Percentiles rank a stretch among this genome's conserved stretches.
Conservation (phyloP, 352 stramenopile genomes). For the Phytophthora sansomeana region DNA sequence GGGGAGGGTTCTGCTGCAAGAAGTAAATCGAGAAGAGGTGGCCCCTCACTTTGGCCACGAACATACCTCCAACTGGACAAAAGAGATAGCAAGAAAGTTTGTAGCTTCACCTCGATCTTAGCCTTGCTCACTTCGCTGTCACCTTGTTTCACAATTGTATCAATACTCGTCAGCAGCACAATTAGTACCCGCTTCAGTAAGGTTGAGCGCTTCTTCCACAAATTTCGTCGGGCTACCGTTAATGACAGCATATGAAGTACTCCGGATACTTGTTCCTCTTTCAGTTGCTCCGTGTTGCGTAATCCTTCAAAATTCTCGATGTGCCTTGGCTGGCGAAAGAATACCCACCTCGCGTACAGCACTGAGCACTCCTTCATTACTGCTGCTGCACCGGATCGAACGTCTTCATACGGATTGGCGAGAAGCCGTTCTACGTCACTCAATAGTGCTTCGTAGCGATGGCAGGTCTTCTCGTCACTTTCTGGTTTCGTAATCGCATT, state of each 20-base stretch:
- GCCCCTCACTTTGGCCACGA: constrained; percentile 15
- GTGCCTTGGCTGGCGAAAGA: constrained; percentile 45
- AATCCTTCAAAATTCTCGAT: constrained; percentile 59
- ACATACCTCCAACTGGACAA: constrained; percentile 67
- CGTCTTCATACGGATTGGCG: constrained; percentile 64
- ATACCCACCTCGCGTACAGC: constrained; percentile 67
- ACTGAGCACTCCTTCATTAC: constrained; percentile 63
- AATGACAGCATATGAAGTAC: constrained; percentile 50
- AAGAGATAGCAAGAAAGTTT: constrained; percentile 61
- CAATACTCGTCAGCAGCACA: constrained; percentile 59
- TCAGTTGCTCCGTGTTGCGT: constrained; percentile 32
- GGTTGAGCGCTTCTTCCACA: constrained; percentile 57
- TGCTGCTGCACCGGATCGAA: constrained; percentile 44
- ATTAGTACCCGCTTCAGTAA: constrained; percentile 52
- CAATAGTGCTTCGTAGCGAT: constrained; percentile 56
- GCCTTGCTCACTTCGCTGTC: constrained; percentile 63
- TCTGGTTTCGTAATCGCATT: constrained; percentile 45
- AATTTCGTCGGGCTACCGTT: constrained; percentile 43
- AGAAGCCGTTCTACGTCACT: constrained; percentile 57
- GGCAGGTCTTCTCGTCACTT: constrained; percentile 18
- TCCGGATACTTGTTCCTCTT: constrained; percentile 53
- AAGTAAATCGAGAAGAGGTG: constrained; percentile 41
- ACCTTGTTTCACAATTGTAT: constrained; percentile 55
- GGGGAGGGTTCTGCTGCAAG: constrained; percentile 46
- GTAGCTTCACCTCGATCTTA: constrained; percentile 61